A percentile compares a stretch with the other conserved stretches of the same genome.
These are phyloP conservation scores for Ophiostoma quercus DNA, from an alignment of 2,329 filamentous ascomycete genomes.

Conservation along the genomic window DNA sequence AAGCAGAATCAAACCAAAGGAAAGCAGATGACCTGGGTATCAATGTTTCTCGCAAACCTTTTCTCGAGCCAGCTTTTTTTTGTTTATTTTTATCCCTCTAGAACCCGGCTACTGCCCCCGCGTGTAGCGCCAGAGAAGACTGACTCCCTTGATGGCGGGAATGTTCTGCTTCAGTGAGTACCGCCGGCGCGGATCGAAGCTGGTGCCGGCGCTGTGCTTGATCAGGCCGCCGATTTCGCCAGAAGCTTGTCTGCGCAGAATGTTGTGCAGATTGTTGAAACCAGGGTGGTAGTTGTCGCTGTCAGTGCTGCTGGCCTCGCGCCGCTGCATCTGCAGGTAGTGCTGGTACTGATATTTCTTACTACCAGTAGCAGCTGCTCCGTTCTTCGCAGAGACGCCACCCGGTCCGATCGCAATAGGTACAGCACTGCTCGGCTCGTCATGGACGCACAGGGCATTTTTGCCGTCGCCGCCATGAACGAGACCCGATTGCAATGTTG, in stretches of 20 bases:
- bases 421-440: not conserved
- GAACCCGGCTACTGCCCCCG: slow-evolving; percentile 2
- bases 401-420: not conserved
- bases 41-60: not conserved
- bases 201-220: not conserved
- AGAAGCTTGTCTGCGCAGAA: slow-evolving; percentile 1
- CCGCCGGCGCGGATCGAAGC: slow-evolving; percentile 10
- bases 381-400: not conserved
- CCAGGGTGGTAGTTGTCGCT: slow-evolving; percentile 2
- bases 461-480: slow-evolving; percentile 18
- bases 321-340: not conserved
- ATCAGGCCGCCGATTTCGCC: too few species aligned
- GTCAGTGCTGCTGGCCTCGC: not conserved
- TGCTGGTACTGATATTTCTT: slow-evolving; percentile 4
- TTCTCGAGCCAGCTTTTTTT: not conserved
- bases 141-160: slow-evolving; percentile 27
- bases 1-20: not conserved
- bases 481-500: slow-evolving; percentile 29
- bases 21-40: not conserved
- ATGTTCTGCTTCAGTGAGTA: slow-evolving; percentile 23
- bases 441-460: slow-evolving; percentile 19
- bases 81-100: not conserved
- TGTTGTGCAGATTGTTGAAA: slow-evolving; percentile 12
- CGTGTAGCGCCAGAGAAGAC: slow-evolving; percentile 27
- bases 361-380: not conserved